A percentile compares a stretch with the other conserved stretches of the same genome.
phyloP scores from a whole-genome alignment of 2,329 filamentous ascomycete genomes.

The Xylariaceae sp. region DNA sequence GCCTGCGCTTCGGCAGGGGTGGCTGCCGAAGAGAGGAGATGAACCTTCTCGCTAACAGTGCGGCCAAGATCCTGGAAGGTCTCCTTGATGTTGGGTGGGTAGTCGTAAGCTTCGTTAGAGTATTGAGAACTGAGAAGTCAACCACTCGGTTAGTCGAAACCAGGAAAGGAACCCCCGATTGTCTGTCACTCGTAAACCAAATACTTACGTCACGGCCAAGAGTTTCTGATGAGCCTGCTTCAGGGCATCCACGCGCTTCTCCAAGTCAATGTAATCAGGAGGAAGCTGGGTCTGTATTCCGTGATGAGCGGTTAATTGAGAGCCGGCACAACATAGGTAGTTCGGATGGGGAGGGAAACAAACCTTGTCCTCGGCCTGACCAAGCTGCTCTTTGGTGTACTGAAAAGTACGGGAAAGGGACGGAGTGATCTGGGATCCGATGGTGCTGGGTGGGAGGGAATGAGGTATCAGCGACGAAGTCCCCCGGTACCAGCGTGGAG shows the following conservation, averaged over 20 bases:
- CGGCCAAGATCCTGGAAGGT: slow-evolving; percentile 94
- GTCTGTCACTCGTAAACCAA: background rate
- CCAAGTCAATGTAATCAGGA: slow-evolving; percentile 94
- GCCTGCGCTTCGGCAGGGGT: slow-evolving; percentile 90
- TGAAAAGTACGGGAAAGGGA: slow-evolving; percentile 93
- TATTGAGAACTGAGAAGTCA: slow-evolving; percentile 69
- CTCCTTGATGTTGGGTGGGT: slow-evolving; percentile 96
- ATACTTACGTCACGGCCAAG: slow-evolving; percentile 83
- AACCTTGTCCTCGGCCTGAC: slow-evolving; percentile 90
- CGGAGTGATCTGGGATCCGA: slow-evolving; percentile 80
- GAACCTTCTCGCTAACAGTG: slow-evolving; percentile 92
- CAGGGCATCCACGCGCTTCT: slow-evolving; percentile 96
- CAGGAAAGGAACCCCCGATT: background rate
- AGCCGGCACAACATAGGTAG: background rate
- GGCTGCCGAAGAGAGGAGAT: slow-evolving; percentile 78
- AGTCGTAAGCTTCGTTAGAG: slow-evolving; percentile 82
- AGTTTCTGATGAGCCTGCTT: slow-evolving; percentile 97
- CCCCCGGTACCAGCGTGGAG: slow-evolving; percentile 10
- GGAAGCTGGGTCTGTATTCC: slow-evolving; percentile 77
- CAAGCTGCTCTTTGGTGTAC: slow-evolving; percentile 96
- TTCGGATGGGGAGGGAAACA: slow-evolving; percentile 10
- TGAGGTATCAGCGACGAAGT: slow-evolving; percentile 17
- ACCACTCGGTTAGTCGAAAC: slow-evolving; percentile 21
- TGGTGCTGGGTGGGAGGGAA: slow-evolving; percentile 36
- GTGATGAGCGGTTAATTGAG: slow-evolving; percentile 2